phyloP scores from a whole-genome alignment of 345 rosid species.

The Litchi chinensis region DNA sequence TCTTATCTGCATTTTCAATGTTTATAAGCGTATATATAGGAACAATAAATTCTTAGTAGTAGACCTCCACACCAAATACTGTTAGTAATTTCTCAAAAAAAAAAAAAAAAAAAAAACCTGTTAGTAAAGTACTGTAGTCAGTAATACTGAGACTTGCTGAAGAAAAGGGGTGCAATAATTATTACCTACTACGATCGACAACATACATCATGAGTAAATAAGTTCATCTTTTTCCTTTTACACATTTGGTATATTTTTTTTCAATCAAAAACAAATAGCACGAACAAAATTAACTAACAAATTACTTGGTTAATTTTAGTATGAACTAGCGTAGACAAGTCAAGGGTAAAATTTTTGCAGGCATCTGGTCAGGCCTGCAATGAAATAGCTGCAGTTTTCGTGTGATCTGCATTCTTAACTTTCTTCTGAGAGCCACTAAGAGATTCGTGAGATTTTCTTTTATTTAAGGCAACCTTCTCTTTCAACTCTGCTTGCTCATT shows the following conservation, averaged over 20 bases:
- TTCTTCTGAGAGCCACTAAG: conserved; percentile 58
- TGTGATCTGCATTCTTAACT: conserved; percentile 42
- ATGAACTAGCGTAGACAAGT: neutral
- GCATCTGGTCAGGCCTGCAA: conserved; percentile 30
- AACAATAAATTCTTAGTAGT: too few relatives aligned
- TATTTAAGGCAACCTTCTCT: conserved; percentile 43
- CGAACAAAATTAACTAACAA: conserved; percentile 3
- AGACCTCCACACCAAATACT: too few relatives aligned
- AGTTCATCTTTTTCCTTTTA: neutral
- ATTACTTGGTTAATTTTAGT: neutral
- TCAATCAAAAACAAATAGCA: neutral
- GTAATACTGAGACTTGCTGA: too few relatives aligned
- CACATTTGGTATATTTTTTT: neutral
- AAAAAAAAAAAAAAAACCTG: too few relatives aligned
- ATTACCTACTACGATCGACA: neutral
- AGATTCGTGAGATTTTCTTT: conserved; percentile 62
- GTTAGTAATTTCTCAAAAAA: too few relatives aligned
- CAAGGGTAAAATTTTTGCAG: neutral
- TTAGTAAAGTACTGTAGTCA: too few relatives aligned
- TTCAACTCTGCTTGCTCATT: conserved; percentile 30
- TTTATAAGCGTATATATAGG: too few relatives aligned
- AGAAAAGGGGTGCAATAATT: too few relatives aligned
- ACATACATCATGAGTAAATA: neutral
- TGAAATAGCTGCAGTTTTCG: conserved; percentile 37
- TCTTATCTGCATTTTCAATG: too few relatives aligned